Evolutionary conservation across 345 rosid genomes (phyloP), one percentile per base, ranked within the genome.

Genomic region (Kernera saxatilis): DNA sequence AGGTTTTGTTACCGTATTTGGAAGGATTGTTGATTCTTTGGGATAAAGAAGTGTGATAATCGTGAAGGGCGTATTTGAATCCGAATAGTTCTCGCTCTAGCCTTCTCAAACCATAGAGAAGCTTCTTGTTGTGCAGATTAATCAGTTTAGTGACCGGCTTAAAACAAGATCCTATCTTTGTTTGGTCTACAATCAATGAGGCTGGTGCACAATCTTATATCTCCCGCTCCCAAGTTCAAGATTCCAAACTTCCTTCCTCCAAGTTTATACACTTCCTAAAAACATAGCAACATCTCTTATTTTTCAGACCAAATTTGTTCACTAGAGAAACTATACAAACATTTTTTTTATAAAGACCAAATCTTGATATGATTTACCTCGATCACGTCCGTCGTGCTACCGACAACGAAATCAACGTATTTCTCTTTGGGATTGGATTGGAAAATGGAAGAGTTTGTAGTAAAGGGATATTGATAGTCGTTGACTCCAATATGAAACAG

Each of bases 211-310:
- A 77, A 0, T 80, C 84, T 21, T 65, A 48, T 0, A n/a, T n/a
- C n/a, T n/a, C n/a, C n/a, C n/a, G 65, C 7, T 23, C 58, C 73
- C 18, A 74, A 3, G 6, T 49, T 65, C 35, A 74, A 13, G 8
- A 85, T 40, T 54, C 80, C 84, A 53, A 85, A 82, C 45, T 79
- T 81, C 36, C 85, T 81, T 64, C 86, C 88, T 50, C 86, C 86
- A 27, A 33, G 26, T 46, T 63, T 58, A 40, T 80, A 64, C 29
- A 84, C 56, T 37, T 74, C 86, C 86, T 82, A 22, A 43, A 67
- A 15, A 44, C 30, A 54, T 1, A 49, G 51, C 54, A 55, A 41
- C 25, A 49, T 37, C 11, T 30, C 21, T 36, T 41, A 25, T n/a
- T n/a, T 32, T 14, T 32, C 17, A 18, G 15, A 54, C 58, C 45